Evolutionary conservation across 2,329 filamentous ascomycete species (phyloP), one percentile per base, ranked within the genome.

Genomic region (Diaporthe capsici): DNA sequence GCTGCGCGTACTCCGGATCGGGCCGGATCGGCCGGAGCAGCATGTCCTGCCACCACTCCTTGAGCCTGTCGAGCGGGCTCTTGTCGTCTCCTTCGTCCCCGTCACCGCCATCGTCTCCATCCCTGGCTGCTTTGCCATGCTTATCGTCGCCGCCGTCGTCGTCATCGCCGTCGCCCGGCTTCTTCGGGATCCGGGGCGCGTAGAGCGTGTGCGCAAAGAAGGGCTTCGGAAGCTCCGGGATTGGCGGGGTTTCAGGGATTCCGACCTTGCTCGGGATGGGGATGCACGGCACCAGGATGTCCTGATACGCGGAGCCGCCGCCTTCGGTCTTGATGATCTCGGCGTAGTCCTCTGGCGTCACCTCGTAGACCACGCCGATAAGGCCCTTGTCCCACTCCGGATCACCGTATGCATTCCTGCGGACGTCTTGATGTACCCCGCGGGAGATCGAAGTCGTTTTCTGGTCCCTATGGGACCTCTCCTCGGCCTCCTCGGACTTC

Each of bases 291-390:
- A 98, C 92, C 0, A 95, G 82, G 15, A 98, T 91, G 82, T 98
- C 95, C 74, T 93, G 87, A 86, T 99, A 99, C n/a, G 92, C 90
- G 3, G 92, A 86, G 25, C 96, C 96, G 44, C 94, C 96, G 71
- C 96, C 96, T 83, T 99, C 97, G 7, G 96, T 98, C 7, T 93
- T 93, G 76, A 98, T 93, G 79, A 99, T 98, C 76, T 91, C 94
- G 9, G 92, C 90, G 82, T 94, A 99, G 85, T 99, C 97, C 58
- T 89, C 84, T 25, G 89, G 86, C 0, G 95, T 98, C 42, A 98
- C 95, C 85, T 98, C 96, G 86, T 99, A 99, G 5, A 98, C 97
- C 22, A 98, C 95, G 34, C 97, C 97, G 55, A 98, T 91, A 2
- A 99, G 89, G 6, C 95, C 94, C 81, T 95, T 96, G 78, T 92